Evolutionary conservation across 2,329 filamentous ascomycete genomes (phyloP).

Genomic region (Aureobasidium sp.): DNA sequence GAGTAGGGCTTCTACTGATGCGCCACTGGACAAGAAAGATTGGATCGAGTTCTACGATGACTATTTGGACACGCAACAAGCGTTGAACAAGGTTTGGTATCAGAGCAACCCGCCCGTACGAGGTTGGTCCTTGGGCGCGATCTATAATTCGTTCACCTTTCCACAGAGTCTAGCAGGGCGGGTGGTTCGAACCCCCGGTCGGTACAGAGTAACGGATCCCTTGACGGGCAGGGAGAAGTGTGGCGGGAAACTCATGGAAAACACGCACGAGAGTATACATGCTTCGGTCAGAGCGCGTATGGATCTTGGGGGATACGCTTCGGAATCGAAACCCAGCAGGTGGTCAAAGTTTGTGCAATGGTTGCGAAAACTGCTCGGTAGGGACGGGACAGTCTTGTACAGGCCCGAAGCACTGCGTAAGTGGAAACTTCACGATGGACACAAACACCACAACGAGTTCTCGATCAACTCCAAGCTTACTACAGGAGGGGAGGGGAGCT

Average conservation of each 20-base stretch:
- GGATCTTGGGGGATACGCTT: slow-evolving; percentile 23
- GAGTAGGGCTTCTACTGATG: neutral
- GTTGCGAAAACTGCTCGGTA: slow-evolving; percentile 13
- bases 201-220: slow-evolving; percentile 23
- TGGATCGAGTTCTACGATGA: slow-evolving; percentile 29
- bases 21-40: slow-evolving; percentile 14
- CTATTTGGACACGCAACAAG: slow-evolving; percentile 18
- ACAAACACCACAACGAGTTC: slow-evolving; percentile 15
- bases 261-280: slow-evolving; percentile 28
- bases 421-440: slow-evolving; percentile 25
- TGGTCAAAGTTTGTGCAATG: slow-evolving; percentile 15
- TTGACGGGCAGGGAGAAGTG: slow-evolving; percentile 17
- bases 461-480: slow-evolving; percentile 7
- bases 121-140: slow-evolving; percentile 25
- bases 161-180: slow-evolving; percentile 24
- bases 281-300: slow-evolving; percentile 27
- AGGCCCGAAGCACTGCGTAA: slow-evolving; percentile 18
- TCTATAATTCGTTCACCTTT: slow-evolving; percentile 27
- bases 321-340: slow-evolving; percentile 14
- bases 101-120: slow-evolving; percentile 15
- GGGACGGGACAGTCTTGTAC: slow-evolving; percentile 10
- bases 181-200: slow-evolving; percentile 22
- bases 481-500: neutral
- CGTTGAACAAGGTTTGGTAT: slow-evolving; percentile 17
- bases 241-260: slow-evolving; percentile 15